Base-by-base conservation (phyloP, 306 rosid species). In the Quercus gilva region DNA sequence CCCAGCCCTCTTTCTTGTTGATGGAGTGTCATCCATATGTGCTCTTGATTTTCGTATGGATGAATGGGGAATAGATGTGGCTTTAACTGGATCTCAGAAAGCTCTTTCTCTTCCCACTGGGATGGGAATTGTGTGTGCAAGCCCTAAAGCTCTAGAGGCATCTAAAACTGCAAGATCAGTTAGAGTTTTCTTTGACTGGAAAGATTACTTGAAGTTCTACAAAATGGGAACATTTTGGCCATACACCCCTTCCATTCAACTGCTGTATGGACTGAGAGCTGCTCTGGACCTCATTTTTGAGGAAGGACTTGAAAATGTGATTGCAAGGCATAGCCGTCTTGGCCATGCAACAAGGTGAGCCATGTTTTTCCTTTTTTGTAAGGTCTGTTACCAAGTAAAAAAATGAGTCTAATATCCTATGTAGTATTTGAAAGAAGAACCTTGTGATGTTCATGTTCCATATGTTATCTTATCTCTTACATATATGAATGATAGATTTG, bases 101-200 rank as follows among this genome's bases (percentile, higher is more conserved):
- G 99, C 99, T 58, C 99, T 96, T 73, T 96, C 99, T 74, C 99
- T 96, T 75, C 99, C 99, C 63, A 96, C 99, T 53, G 99, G 99
- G 31, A 60, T 96, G 1, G 99, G 99, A 0, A 80, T 96, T 87
- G 91, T 96, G 59, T 89, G 97, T 78, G 99, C 99, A 21, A 78
- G 99, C 80, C 97, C 99, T 70, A 93, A 87, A 83, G 98, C 98
- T 23, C 70, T 96, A 41, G 99, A 93, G 86, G 99, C 99, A 61
- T 73, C 98, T 18, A 90, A 91, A 86, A 80, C 85, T 76, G 96
- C 99, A 6, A 91, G 71, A 80, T 93, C 99, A 67, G 85, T 96
- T 14, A 79, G 98, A 81, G 98, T 96, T 80, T 96, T 96, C 94
- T 96, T 96, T 57, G 98, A 96, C 77, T 96, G 99, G 99, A 84